These are phyloP conservation scores for Thelonectria blattea DNA, from an alignment of 2,329 filamentous ascomycete genomes.

Conservation along the genomic window DNA sequence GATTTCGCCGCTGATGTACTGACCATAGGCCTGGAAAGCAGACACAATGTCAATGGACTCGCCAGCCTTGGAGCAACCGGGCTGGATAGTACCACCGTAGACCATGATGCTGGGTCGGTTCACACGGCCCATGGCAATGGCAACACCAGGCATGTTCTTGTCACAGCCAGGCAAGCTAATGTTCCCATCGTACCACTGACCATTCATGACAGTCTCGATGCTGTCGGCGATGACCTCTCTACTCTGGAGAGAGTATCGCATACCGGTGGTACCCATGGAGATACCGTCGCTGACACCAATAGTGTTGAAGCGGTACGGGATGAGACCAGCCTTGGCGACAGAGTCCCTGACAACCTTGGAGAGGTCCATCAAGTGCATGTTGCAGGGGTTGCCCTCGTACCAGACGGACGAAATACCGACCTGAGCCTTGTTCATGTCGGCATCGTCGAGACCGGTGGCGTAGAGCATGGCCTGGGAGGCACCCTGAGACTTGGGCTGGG, in stretches of 20 bases:
- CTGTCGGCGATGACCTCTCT: conserved; percentile 97
- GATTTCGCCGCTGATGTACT: conserved; percentile 91
- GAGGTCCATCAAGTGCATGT: conserved; percentile 96
- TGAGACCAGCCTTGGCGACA: conserved; percentile 72
- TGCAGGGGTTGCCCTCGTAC: conserved; percentile 98
- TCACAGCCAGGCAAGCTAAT: conserved; percentile 97
- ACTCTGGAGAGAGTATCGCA: conserved; percentile 94
- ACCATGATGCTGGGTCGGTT: conserved; percentile 97
- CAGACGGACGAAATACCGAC: conserved; percentile 97
- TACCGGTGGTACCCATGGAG: conserved; percentile 96
- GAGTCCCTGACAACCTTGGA: conserved; percentile 74
- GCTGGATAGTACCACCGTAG: conserved; percentile 92
- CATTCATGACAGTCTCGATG: conserved; percentile 98
- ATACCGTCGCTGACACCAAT: conserved; percentile 97
- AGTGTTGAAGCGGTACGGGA: conserved; percentile 98
- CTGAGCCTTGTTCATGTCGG: conserved; percentile 94
- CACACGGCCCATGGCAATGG: conserved; percentile 92
- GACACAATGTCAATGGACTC: conserved; percentile 91
- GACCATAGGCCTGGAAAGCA: conserved; percentile 96
- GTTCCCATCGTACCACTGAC: conserved; percentile 98
- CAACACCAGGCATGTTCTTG: conserved; percentile 97
- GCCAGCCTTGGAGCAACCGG: conserved; percentile 81
- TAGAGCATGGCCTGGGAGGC: conserved; percentile 99
- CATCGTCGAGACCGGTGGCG: conserved; percentile 85
- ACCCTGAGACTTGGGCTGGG: conserved; percentile 96